Evolutionary conservation across 805 yeast species (phyloP).

Genomic region (Brettanomyces nanus): DNA sequence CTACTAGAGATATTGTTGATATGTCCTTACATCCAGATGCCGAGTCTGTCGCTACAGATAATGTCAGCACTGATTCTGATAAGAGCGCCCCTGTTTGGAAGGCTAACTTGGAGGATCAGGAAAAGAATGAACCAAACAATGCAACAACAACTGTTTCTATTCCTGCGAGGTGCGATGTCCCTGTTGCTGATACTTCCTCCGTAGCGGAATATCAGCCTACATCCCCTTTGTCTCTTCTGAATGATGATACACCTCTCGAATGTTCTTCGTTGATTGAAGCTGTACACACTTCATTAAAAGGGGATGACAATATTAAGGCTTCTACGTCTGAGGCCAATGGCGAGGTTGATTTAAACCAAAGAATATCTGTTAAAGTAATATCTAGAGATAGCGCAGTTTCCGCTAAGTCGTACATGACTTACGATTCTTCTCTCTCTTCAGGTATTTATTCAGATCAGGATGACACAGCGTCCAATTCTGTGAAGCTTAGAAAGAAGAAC

Average conservation of each 20-base stretch:
- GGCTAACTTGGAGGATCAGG: conserved; percentile 4
- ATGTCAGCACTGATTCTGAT: neutral
- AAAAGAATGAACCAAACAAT: conserved; percentile 1
- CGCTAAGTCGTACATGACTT: conserved; percentile 36
- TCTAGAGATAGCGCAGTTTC: conserved; percentile 34
- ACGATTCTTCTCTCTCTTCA: conserved; percentile 47
- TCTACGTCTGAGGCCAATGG: neutral
- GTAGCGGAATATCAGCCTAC: neutral
- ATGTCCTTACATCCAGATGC: conserved; percentile 3
- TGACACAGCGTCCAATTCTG: conserved; percentile 3
- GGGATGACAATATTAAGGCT: neutral
- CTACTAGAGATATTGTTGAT: conserved; percentile 10
- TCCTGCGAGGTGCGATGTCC: neutral
- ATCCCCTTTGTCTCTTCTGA: neutral
- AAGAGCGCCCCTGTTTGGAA: neutral
- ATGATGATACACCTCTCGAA: neutral
- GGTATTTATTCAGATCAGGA: neutral
- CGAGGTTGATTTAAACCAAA: neutral
- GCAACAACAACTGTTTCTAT: neutral
- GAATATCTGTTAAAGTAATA: conserved; percentile 21
- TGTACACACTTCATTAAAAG: neutral
- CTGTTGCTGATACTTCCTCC: neutral
- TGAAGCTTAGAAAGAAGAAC: conserved; percentile 36
- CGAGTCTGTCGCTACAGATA: conserved; percentile 5
- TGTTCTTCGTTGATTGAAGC: conserved; percentile 1